These are phyloP conservation scores for Podospora anserina DNA, from an alignment of 495 filamentous ascomycete genomes.

Conservation along the genomic window DNA sequence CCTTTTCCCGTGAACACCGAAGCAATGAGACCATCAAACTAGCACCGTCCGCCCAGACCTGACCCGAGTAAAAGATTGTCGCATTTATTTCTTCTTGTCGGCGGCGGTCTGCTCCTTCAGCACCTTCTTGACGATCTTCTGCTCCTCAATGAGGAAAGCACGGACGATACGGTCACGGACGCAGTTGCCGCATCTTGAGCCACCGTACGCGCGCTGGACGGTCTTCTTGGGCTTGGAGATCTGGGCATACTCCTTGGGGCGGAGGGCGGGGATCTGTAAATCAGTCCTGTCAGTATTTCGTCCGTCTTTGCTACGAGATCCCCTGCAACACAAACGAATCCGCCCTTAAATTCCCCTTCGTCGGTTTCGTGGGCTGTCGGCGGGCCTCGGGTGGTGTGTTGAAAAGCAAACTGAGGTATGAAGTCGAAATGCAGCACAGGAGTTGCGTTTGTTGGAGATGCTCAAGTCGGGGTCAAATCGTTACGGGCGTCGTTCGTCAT, in stretches of 20 bases:
- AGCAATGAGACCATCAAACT: conserved; percentile 47
- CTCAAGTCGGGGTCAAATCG: neutral
- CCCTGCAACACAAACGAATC: neutral
- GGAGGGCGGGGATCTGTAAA: conserved; percentile 85
- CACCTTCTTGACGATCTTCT: conserved; percentile 99
- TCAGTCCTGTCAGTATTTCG: conserved; percentile 14
- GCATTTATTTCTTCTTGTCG: conserved; percentile 71
- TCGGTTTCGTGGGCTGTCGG: neutral
- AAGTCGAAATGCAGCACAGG: neutral
- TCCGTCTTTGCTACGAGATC: neutral
- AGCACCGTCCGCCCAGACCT: conserved; percentile 27
- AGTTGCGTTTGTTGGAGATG: neutral
- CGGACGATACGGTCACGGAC: conserved; percentile 96
- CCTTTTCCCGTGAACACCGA: conserved; percentile 50
- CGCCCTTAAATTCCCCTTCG: neutral
- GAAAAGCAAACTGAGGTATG: neutral
- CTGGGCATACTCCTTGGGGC: conserved; percentile 92
- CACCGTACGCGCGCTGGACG: conserved; percentile 96
- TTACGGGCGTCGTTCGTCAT: neutral
- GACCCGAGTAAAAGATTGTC: conserved; percentile 19
- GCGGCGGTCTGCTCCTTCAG: conserved; percentile 74
- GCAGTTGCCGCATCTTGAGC: conserved; percentile 96
- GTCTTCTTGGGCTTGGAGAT: conserved; percentile 98
- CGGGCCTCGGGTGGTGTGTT: neutral
- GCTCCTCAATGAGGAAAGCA: conserved; percentile 99